phyloP scores from a whole-genome alignment of 1,139 yeast genomes.

The Candida gigantensis region DNA sequence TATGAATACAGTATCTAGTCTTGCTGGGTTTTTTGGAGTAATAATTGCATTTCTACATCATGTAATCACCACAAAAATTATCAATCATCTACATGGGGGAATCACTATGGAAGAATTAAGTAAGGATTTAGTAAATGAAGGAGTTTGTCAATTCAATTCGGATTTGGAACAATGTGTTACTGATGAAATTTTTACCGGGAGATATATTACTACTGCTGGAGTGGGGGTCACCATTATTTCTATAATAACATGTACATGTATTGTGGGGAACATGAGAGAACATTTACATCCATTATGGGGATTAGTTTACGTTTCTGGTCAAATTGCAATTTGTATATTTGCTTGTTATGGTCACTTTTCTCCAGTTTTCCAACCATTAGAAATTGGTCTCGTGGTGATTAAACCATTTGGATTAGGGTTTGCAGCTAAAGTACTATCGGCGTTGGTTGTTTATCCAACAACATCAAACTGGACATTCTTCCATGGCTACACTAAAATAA shows the following conservation, averaged over 20 bases:
- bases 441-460: slow-evolving; percentile 30
- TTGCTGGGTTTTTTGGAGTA: slow-evolving; percentile 20
- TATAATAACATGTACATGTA: slow-evolving; percentile 24
- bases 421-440: slow-evolving; percentile 20
- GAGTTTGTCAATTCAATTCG: slow-evolving; percentile 26
- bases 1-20: slow-evolving; percentile 18
- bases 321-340: slow-evolving; percentile 24
- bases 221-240: slow-evolving; percentile 29
- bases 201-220: slow-evolving; percentile 27
- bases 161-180: slow-evolving; percentile 21
- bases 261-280: slow-evolving; percentile 25
- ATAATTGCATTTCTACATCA: slow-evolving; percentile 27
- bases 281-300: slow-evolving; percentile 22
- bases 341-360: slow-evolving; percentile 28
- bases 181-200: slow-evolving; percentile 27
- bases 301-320: slow-evolving; percentile 24
- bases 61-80: slow-evolving; percentile 27
- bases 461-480: slow-evolving; percentile 29
- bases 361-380: slow-evolving; percentile 28
- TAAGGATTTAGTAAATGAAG: slow-evolving; percentile 24
- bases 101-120: slow-evolving; percentile 23
- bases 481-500: slow-evolving; percentile 18
- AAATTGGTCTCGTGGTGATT: slow-evolving; percentile 22
- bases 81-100: slow-evolving; percentile 25
- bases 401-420: slow-evolving; percentile 29